Evolutionary conservation across 2,329 filamentous ascomycete species (phyloP), one percentile per base, ranked within the genome.

Genomic region (Albophoma yamanashiensis): DNA sequence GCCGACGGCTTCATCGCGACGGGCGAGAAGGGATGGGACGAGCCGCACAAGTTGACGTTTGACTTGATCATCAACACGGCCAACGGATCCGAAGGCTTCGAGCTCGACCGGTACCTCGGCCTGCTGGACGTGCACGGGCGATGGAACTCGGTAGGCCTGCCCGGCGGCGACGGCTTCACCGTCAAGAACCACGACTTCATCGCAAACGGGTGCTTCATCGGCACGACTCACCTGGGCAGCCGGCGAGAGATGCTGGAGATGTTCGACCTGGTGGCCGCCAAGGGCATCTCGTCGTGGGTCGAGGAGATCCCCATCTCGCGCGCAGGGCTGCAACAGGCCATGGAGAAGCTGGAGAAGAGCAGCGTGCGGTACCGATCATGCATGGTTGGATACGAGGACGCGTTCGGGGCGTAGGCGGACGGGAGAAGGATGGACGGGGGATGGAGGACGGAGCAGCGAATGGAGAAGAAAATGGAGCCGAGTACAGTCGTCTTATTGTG

Each of bases 71-170:
- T 92, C 77, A 90, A 88, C 80, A 87, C 85, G 9, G 87, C 89
- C 66, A 89, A 85, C 69, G 85, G 82, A 42, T 87, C 83, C 58
- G 82, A 86, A 58, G 81, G 79, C 56, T 90, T 91, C 75, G 83
- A 90, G 69, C 76, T 91, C 39, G 74, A 75, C 58, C 81, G 87
- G 64, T 95, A 94, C 77, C 83, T 95, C 68, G 84, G 82, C 62
- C 82, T 92, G 67, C 82, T 95, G 71, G 91, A 93, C 74, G 86
- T 93, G 60, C 89, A 92, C 76, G 89, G 88, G 61, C 83, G 82
- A 70, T 94, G 89, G 84, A 84, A 93, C 72, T 89, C 83, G 68
- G 89, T 93, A 59, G 90, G 89, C 50, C 79, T 94, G 69, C 90
- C 90, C 3, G 89, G 92, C 70, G 88, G 90, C 63, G 85, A 87